Evolutionary conservation across 2,329 filamentous ascomycete genomes (phyloP).

Genomic region (Cercospora sojina): DNA sequence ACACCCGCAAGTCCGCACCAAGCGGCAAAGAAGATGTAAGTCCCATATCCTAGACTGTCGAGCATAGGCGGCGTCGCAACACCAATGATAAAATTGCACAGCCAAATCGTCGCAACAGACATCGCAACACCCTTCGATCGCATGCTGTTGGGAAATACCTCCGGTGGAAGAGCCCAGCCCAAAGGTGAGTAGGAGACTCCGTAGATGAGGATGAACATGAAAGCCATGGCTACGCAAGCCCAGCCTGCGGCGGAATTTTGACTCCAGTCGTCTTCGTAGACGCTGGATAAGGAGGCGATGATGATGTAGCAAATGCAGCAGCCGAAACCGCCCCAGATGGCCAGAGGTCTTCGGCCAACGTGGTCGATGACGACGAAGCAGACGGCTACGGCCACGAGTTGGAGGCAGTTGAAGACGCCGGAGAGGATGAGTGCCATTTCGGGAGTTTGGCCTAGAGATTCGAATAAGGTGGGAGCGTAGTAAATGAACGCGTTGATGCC

Average conservation of each 20-base stretch:
- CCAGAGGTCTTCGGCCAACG: neutral
- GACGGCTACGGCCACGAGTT: neutral
- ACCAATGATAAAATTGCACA: neutral
- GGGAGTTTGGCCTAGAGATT: neutral
- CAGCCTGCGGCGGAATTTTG: neutral
- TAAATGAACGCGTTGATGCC: neutral
- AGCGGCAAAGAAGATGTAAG: neutral
- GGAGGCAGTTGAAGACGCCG: neutral
- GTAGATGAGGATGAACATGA: neutral
- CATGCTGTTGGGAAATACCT: neutral
- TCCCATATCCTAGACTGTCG: neutral
- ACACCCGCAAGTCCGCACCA: neutral
- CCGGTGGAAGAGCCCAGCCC: neutral
- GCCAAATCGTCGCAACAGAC: neutral
- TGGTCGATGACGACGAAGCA: neutral
- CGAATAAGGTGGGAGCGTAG: neutral
- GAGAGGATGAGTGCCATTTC: neutral
- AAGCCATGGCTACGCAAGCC: neutral
- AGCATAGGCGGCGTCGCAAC: neutral
- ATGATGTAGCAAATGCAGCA: neutral
- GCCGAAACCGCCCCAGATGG: neutral
- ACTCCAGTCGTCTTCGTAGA: neutral
- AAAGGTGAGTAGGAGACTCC: neutral
- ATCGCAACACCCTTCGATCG: neutral
- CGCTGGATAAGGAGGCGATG: neutral